Conservation (phyloP, 768 basidiomycete genomes). For the Lactarius indigo region DNA sequence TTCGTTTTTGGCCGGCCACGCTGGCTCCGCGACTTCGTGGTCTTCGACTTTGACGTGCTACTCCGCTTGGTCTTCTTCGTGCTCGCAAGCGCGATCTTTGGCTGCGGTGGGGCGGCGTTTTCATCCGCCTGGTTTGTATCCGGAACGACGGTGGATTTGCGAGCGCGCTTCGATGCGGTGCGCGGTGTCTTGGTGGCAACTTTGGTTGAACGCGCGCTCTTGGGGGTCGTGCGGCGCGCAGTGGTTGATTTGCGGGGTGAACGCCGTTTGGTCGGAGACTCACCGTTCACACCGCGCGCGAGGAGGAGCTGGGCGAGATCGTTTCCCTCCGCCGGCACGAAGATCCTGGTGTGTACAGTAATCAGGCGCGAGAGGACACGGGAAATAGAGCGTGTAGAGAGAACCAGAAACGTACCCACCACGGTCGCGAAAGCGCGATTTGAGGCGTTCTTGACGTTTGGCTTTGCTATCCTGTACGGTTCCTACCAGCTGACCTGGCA, state of each 20-base stretch:
- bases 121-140: not conserved
- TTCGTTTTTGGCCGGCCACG: not conserved
- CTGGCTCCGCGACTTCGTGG: not conserved
- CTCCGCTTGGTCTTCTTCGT: not conserved
- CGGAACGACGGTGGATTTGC: not conserved
- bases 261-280: conserved; percentile 40
- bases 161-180: not conserved
- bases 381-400: not conserved
- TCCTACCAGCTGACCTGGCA: conserved; percentile 22
- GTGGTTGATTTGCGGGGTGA: conserved; percentile 1
- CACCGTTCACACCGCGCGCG: conserved; percentile 44
- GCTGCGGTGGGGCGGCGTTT: not conserved
- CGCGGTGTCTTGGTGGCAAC: conserved; percentile 4
- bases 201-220: not conserved
- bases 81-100: not conserved
- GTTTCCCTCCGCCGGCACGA: conserved; percentile 49
- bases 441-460: conserved; percentile 56
- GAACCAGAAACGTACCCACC: conserved; percentile 32
- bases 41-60: not conserved
- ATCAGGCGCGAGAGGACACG: not conserved
- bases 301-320: conserved; percentile 52
- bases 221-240: not conserved
- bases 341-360: conserved; percentile 38
- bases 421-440: conserved; percentile 62
- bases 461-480: conserved; percentile 59